Percentiles rank a stretch among this genome's conserved stretches.
Evolutionary conservation across 148 eudicot genomes (phyloP).

Genomic region (Dysphania ambrosioides): DNA sequence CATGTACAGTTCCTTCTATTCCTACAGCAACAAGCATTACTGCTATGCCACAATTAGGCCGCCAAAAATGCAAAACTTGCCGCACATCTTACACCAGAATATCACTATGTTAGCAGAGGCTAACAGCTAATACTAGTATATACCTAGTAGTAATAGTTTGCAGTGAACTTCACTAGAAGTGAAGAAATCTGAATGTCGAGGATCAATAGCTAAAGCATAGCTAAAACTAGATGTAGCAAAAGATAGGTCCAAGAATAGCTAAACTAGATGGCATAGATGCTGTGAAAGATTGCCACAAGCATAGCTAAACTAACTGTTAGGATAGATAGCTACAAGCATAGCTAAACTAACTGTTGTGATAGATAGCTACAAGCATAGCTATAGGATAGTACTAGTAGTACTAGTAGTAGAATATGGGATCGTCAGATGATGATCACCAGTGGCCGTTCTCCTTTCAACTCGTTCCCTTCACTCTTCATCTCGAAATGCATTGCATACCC

Average conservation of each 20-base stretch:
- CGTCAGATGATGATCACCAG: conserved; percentile 35
- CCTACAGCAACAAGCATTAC: conserved; percentile 19
- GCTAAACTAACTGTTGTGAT: neutral
- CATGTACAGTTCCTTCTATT: conserved; percentile 5
- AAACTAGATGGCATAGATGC: neutral
- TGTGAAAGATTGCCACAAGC: conserved; percentile 9
- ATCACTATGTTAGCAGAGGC: conserved; percentile 33
- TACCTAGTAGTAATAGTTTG: neutral
- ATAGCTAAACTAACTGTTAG: conserved; percentile 8
- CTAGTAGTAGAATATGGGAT: conserved; percentile 31
- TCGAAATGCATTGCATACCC: neutral
- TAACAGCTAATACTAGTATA: conserved; percentile 7
- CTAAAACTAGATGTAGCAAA: no score
- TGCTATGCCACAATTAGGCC: neutral
- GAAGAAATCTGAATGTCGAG: neutral
- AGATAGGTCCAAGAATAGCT: no score
- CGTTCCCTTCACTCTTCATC: neutral
- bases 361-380: conserved; percentile 25
- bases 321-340: conserved; percentile 21
- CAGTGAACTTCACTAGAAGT: neutral
- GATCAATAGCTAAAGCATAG: conserved; percentile 22
- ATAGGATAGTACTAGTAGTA: neutral
- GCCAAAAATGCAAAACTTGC: conserved; percentile 4
- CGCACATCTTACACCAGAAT: conserved; percentile 1
- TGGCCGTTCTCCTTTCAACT: conserved; percentile 20